These are phyloP conservation scores for Oryza meyeriana DNA, from an alignment of 176 grass and related monocot species.

Conservation along the genomic window DNA sequence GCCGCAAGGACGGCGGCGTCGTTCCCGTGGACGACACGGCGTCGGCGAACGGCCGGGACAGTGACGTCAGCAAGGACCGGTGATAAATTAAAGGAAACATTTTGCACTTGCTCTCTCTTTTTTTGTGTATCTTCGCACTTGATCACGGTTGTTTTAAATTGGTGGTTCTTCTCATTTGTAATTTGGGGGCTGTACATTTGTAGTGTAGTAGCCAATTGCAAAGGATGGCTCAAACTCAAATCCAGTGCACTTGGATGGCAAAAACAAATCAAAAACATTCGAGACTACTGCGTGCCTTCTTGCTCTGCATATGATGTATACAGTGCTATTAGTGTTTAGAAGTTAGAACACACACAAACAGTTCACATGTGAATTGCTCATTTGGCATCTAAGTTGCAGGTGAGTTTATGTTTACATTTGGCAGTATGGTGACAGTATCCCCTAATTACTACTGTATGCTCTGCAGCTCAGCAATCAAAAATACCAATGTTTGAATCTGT, in stretches of 20 bases:
- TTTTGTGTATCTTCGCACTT: neutral
- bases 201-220: constrained; percentile 17
- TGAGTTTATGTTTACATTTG: neutral
- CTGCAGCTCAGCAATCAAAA: too few species aligned
- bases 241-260: neutral
- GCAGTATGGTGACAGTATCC: neutral
- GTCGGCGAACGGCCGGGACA: constrained; percentile 37
- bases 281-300: neutral
- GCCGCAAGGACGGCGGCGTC: constrained; percentile 61
- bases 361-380: neutral
- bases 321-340: neutral
- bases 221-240: constrained; percentile 1
- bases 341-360: neutral
- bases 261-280: neutral
- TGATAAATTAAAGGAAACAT: constrained; percentile 16
- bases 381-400: neutral
- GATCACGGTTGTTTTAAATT: neutral
- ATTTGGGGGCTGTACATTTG: constrained; percentile 40
- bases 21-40: constrained; percentile 51
- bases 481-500: too few species aligned
- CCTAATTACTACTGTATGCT: too few species aligned
- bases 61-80: constrained; percentile 46
- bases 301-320: neutral
- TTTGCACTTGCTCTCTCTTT: neutral
- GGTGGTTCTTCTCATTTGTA: constrained; percentile 19